Evolutionary conservation across 2,329 filamentous ascomycete genomes (phyloP).

Genomic region (Waltergamsia citrina): DNA sequence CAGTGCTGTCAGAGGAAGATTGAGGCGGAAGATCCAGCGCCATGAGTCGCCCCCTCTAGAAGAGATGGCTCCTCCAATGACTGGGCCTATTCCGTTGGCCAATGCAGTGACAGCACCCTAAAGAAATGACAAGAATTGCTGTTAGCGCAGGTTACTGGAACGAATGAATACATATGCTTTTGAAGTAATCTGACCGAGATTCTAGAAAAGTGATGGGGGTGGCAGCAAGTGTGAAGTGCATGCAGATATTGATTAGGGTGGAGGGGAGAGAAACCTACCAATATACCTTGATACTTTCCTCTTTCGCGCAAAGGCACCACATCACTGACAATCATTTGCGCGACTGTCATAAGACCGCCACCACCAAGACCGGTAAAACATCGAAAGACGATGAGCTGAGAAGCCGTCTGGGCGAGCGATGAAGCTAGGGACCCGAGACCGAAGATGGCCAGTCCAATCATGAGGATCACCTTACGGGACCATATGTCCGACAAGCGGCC

Average conservation of each 20-base stretch:
- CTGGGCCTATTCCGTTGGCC: conserved; percentile 43
- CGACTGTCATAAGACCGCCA: conserved; percentile 62
- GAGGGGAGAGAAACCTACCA: conserved; percentile 19
- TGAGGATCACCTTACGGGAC: conserved; percentile 45
- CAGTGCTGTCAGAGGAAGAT: conserved; percentile 39
- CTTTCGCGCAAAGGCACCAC: conserved; percentile 59
- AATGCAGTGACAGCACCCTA: conserved; percentile 40
- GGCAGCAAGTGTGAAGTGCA: not conserved
- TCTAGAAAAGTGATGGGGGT: not conserved
- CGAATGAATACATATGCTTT: no score
- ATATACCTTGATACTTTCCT: conserved; percentile 61
- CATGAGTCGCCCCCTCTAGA: conserved; percentile 34
- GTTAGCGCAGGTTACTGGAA: not conserved
- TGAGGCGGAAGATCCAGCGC: conserved; percentile 45
- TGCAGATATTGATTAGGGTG: not conserved
- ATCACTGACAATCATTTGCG: conserved; percentile 62
- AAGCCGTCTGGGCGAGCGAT: conserved; percentile 27
- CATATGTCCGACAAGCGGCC: conserved; percentile 45
- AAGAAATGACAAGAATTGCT: not conserved
- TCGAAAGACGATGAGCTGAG: conserved; percentile 30
- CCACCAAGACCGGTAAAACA: conserved; percentile 48
- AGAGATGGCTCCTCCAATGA: conserved; percentile 41
- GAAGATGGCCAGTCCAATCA: conserved; percentile 40
- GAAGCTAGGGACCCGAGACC: conserved; percentile 37
- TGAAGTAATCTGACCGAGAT: not conserved